Percentiles rank a stretch among this genome's conserved stretches.
Conservation (phyloP, 2,329 filamentous ascomycete species). For the Penicillium glabrum region DNA sequence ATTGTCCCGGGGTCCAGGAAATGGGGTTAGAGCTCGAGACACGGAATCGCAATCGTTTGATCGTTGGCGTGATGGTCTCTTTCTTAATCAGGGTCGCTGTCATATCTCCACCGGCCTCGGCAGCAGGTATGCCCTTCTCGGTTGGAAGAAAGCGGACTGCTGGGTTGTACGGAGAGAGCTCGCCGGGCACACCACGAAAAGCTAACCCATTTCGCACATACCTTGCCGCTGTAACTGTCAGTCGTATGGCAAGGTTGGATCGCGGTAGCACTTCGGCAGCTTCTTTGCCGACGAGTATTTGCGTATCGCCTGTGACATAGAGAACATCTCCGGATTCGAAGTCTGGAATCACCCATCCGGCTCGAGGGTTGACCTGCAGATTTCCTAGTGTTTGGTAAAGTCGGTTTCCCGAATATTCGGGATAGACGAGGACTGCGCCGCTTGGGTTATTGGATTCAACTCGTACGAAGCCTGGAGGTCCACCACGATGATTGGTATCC, state of each 20-base stretch:
- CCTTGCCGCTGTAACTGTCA: constrained; percentile 57
- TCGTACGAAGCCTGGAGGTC: constrained; percentile 70
- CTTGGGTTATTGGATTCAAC: constrained; percentile 57
- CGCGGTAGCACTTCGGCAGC: constrained; percentile 65
- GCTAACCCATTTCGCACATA: constrained; percentile 63
- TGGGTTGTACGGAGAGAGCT: not conserved
- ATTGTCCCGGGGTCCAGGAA: constrained; percentile 71
- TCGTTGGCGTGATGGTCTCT: constrained; percentile 62
- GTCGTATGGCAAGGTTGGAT: constrained; percentile 70
- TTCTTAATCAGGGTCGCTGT: constrained; percentile 60
- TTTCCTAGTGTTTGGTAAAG: constrained; percentile 80
- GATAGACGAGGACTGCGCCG: constrained; percentile 64
- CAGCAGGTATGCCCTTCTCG: not conserved
- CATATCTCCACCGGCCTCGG: constrained; percentile 11
- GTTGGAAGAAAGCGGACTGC: not conserved
- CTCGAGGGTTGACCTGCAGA: constrained; percentile 62
- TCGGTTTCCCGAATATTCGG: constrained; percentile 82
- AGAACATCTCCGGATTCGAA: constrained; percentile 71
- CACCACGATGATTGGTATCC: constrained; percentile 83
- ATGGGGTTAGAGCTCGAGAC: constrained; percentile 38
- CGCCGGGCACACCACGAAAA: not conserved
- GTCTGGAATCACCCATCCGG: constrained; percentile 72
- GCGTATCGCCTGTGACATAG: constrained; percentile 67
- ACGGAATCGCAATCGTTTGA: constrained; percentile 65
- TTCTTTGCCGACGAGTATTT: constrained; percentile 64